These are phyloP conservation scores for Aphanocladium album DNA, from an alignment of 2,329 filamentous ascomycete genomes.

Conservation along the genomic window DNA sequence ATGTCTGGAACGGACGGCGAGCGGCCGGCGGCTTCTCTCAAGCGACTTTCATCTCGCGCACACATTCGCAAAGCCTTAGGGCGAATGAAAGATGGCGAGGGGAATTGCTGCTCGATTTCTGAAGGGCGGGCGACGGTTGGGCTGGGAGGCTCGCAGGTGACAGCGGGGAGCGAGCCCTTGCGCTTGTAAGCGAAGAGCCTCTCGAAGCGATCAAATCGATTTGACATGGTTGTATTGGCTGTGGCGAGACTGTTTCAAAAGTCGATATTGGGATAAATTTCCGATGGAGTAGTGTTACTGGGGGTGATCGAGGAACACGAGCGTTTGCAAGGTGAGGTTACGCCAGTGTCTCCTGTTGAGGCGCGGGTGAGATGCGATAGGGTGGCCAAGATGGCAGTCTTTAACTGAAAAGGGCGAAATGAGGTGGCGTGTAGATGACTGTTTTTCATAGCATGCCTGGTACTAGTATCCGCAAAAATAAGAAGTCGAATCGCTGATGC, in stretches of 20 bases:
- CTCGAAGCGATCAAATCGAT: slow-evolving; percentile 46
- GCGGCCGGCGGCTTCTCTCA: slow-evolving; percentile 24
- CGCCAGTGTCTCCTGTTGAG: slow-evolving; percentile 8
- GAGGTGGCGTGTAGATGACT: neutral
- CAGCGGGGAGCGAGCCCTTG: slow-evolving; percentile 25
- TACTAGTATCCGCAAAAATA: neutral
- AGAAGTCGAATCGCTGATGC: neutral
- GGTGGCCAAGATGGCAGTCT: neutral
- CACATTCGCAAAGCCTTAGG: slow-evolving; percentile 52
- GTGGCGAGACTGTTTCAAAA: neutral
- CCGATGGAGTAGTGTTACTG: neutral
- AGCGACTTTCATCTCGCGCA: slow-evolving; percentile 45
- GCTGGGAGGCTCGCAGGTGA: slow-evolving; percentile 21
- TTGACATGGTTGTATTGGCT: slow-evolving; percentile 40
- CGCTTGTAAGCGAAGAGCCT: slow-evolving; percentile 45
- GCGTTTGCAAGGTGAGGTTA: slow-evolving; percentile 10
- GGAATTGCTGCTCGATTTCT: slow-evolving; percentile 36
- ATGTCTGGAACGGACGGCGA: slow-evolving; percentile 18
- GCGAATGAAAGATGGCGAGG: slow-evolving; percentile 50
- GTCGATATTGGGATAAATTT: neutral
- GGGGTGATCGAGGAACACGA: neutral
- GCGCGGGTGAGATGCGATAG: slow-evolving; percentile 3
- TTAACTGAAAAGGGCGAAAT: neutral
- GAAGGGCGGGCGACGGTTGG: slow-evolving; percentile 17
- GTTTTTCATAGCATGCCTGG: neutral